Evolutionary conservation across 2,329 filamentous ascomycete species (phyloP).

Genomic region (Fusarium sp.): DNA sequence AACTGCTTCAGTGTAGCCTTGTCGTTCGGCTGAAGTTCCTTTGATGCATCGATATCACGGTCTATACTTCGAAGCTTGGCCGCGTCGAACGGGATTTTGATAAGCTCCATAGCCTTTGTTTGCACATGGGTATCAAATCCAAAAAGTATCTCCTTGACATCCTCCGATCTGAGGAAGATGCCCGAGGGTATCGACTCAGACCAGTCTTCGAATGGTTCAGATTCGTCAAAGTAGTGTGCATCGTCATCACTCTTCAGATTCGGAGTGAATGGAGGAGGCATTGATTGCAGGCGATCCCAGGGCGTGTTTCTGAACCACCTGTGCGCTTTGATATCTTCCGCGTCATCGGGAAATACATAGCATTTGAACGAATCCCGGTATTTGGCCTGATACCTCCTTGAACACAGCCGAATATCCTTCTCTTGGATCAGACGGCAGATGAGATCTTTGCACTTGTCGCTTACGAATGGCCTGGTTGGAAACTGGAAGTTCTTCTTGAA

Average conservation of each 20-base stretch:
- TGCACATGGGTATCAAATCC: constrained; percentile 54
- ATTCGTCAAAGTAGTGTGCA: constrained; percentile 91
- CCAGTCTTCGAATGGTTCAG: constrained; percentile 74
- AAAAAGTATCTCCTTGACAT: constrained; percentile 47
- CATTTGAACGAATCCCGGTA: constrained; percentile 58
- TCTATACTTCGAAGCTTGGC: constrained; percentile 60
- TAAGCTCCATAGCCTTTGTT: constrained; percentile 54
- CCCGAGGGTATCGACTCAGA: constrained; percentile 57
- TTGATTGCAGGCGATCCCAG: constrained; percentile 79
- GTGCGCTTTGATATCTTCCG: constrained; percentile 88
- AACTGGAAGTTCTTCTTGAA: constrained; percentile 77
- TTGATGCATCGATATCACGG: constrained; percentile 55
- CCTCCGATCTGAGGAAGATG: constrained; percentile 42
- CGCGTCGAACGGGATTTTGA: constrained; percentile 59
- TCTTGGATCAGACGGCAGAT: constrained; percentile 77
- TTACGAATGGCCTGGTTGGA: constrained; percentile 71
- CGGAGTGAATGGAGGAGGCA: constrained; percentile 82
- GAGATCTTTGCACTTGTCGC: constrained; percentile 77
- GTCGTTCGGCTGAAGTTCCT: constrained; percentile 47
- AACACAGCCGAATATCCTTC: constrained; percentile 79
- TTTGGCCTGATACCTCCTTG: constrained; percentile 75
- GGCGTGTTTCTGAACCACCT: constrained; percentile 83
- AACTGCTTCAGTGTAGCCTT: constrained; percentile 60
- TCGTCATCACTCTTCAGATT: constrained; percentile 73
- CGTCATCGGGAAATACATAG: constrained; percentile 85